phyloP scores from a whole-genome alignment of 2,329 filamentous ascomycete species.

The Teratosphaeria pseudoeucalypti region DNA sequence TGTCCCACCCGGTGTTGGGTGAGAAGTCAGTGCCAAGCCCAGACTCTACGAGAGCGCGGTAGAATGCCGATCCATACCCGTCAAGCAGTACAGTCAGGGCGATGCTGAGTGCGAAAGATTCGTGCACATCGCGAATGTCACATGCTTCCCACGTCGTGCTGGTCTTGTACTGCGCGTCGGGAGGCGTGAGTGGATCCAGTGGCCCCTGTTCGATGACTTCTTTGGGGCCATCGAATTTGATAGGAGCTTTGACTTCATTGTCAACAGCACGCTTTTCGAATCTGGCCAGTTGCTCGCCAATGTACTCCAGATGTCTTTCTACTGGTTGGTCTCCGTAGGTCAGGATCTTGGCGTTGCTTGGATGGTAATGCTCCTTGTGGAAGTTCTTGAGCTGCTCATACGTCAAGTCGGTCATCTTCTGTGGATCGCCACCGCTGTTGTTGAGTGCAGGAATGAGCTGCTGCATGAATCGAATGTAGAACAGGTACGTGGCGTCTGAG shows the following conservation, averaged over 20 bases:
- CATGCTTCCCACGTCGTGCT: constrained; percentile 89
- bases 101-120: constrained; percentile 78
- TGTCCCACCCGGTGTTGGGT: constrained; percentile 86
- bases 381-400: constrained; percentile 82
- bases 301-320: constrained; percentile 65
- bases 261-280: constrained; percentile 65
- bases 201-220: constrained; percentile 68
- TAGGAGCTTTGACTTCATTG: constrained; percentile 58
- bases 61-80: constrained; percentile 89
- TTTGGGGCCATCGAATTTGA: constrained; percentile 49
- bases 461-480: constrained; percentile 90
- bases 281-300: constrained; percentile 60
- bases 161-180: constrained; percentile 84
- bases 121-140: constrained; percentile 68
- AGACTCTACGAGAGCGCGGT: constrained; percentile 76
- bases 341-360: constrained; percentile 90
- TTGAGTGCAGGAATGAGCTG: constrained; percentile 89
- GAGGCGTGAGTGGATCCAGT: constrained; percentile 73
- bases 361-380: constrained; percentile 89
- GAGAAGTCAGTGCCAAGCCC: constrained; percentile 89
- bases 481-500: constrained; percentile 92
- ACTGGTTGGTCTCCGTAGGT: constrained; percentile 93
- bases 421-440: constrained; percentile 92
- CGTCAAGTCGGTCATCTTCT: constrained; percentile 91
- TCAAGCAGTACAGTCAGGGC: constrained; percentile 78